phyloP scores from a whole-genome alignment of 495 filamentous ascomycete genomes.

The Penicillium manginii region DNA sequence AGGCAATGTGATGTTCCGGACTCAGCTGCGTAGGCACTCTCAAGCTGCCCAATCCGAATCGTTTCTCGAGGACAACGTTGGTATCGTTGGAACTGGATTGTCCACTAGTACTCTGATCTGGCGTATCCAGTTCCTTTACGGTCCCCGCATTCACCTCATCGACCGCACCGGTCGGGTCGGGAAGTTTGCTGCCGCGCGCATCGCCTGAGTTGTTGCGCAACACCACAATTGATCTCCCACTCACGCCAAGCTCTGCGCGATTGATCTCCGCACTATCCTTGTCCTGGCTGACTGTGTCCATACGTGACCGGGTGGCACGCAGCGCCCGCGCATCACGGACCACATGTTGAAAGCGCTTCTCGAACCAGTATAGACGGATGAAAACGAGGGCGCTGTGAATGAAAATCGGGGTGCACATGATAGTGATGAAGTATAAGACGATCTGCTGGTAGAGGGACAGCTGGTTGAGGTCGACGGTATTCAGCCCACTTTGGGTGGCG shows the following conservation, averaged over 20 bases:
- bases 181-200: constrained; percentile 29
- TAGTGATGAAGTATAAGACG: constrained; percentile 68
- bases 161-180: constrained; percentile 22
- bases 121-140: constrained; percentile 22
- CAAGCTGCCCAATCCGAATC: constrained; percentile 34
- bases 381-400: constrained; percentile 89
- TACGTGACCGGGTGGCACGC: constrained; percentile 59
- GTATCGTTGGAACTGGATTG: constrained; percentile 25
- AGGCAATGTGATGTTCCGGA: constrained; percentile 80
- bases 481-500: constrained; percentile 89
- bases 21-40: constrained; percentile 56
- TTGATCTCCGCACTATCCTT: constrained; percentile 48
- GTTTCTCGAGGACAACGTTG: constrained; percentile 16
- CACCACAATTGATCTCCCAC: constrained; percentile 73
- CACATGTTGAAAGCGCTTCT: constrained; percentile 86
- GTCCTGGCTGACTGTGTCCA: constrained; percentile 58
- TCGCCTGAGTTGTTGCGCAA: constrained; percentile 56
- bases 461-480: constrained; percentile 78
- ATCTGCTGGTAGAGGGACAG: constrained; percentile 79
- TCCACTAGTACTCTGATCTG: constrained; percentile 23
- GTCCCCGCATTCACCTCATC: constrained; percentile 26
- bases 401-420: constrained; percentile 85
- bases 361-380: constrained; percentile 94
- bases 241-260: constrained; percentile 68
- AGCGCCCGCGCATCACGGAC: constrained; percentile 60